Conservation (phyloP, 345 rosid genomes). For the Melaleuca alternifolia region DNA sequence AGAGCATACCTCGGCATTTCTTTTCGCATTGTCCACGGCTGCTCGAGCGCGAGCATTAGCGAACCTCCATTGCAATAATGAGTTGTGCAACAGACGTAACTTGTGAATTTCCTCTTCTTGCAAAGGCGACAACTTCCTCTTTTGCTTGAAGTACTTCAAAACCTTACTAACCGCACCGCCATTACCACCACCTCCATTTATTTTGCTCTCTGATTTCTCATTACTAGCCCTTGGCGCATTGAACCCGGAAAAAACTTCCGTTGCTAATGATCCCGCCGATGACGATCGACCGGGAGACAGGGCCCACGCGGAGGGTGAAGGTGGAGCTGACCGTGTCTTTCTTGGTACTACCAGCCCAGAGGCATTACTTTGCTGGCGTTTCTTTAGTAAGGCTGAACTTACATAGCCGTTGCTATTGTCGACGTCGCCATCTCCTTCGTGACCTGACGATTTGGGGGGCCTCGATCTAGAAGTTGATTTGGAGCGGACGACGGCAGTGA, state of each 20-base stretch:
- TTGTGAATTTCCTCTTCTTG: constrained; percentile 45
- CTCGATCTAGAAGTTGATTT: constrained; percentile 32
- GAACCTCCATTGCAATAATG: constrained; percentile 56
- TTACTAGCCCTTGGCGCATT: neutral
- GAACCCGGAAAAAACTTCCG: constrained; percentile 16
- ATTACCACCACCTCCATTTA: constrained; percentile 6
- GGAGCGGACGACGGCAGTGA: constrained; percentile 2
- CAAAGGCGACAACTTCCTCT: constrained; percentile 45
- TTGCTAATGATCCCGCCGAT: neutral
- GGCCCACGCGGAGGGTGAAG: constrained; percentile 71
- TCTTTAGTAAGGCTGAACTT: constrained; percentile 5
- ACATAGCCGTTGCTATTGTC: neutral
- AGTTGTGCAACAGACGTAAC: constrained; percentile 32
- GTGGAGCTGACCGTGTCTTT: constrained; percentile 16
- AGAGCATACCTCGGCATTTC: constrained; percentile 30
- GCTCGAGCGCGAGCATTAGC: constrained; percentile 47
- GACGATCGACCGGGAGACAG: constrained; percentile 55
- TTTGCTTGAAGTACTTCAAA: constrained; percentile 57
- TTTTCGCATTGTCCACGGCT: constrained; percentile 17
- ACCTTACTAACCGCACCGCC: constrained; percentile 48
- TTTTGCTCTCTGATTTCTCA: neutral
- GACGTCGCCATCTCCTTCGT: neutral
- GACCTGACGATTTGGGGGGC: neutral
- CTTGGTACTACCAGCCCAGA: neutral
- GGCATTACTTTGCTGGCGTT: constrained; percentile 11